Conservation (phyloP, 2,329 filamentous ascomycete species). For the Rhinocladiella mackenziei region DNA sequence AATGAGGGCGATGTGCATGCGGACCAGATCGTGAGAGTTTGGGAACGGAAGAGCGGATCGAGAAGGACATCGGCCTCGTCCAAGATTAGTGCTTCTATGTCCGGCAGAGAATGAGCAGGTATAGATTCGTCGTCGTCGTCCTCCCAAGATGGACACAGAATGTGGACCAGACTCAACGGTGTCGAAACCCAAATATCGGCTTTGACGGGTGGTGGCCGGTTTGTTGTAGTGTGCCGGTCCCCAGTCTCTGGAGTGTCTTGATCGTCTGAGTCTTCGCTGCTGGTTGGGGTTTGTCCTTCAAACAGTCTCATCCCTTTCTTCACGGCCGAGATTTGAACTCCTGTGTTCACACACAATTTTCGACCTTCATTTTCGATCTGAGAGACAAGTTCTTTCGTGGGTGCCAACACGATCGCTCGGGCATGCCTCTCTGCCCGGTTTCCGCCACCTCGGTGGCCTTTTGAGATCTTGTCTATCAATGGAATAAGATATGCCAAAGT, state of each 20-base stretch:
- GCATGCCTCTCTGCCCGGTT: constrained; percentile 56
- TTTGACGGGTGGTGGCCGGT: constrained; percentile 51
- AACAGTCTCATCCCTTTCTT: constrained; percentile 73
- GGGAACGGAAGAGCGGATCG: constrained; percentile 82
- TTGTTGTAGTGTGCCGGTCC: constrained; percentile 22
- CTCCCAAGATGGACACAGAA: constrained; percentile 50
- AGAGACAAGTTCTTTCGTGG: constrained; percentile 74
- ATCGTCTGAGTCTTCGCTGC: constrained; percentile 40
- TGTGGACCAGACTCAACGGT: constrained; percentile 72
- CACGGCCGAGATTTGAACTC: constrained; percentile 75
- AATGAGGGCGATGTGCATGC: constrained; percentile 68
- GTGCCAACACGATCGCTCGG: constrained; percentile 68
- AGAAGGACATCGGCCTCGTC: constrained; percentile 96
- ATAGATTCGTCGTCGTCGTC: constrained; percentile 28
- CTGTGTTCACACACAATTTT: constrained; percentile 73
- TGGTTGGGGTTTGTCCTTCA: constrained; percentile 29
- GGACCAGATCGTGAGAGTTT: constrained; percentile 80
- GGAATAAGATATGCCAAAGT: constrained; percentile 90
- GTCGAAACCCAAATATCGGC: constrained; percentile 78
- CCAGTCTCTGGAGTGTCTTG: constrained; percentile 34
- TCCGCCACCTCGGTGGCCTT: constrained; percentile 37
- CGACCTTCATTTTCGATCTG: constrained; percentile 79
- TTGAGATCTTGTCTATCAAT: constrained; percentile 70
- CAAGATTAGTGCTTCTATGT: constrained; percentile 70
- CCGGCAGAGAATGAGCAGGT: constrained; percentile 54